Conservation (phyloP, 805 yeast genomes). For the Schwanniomyces vanrijiae region DNA sequence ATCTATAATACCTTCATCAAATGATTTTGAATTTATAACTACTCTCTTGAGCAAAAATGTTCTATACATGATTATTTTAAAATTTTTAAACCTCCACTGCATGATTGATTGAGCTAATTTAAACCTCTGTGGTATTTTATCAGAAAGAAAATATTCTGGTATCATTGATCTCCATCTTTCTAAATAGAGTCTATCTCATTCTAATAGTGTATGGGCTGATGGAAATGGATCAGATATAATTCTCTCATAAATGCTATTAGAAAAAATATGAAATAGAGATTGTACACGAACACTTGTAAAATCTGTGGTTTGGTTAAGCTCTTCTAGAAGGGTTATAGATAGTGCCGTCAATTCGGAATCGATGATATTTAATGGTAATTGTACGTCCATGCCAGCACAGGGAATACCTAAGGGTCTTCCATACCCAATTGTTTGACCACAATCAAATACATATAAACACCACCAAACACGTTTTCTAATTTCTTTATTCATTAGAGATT, state of each 20-base stretch:
- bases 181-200: conserved; percentile 13
- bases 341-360: conserved; percentile 9
- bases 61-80: conserved; percentile 17
- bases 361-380: conserved; percentile 11
- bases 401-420: conserved; percentile 15
- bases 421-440: conserved; percentile 14
- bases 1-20: conserved; percentile 1
- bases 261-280: conserved; percentile 14
- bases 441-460: conserved; percentile 14
- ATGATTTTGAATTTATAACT: conserved; percentile 5
- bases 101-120: conserved; percentile 14
- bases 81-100: conserved; percentile 14
- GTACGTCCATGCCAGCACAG: conserved; percentile 16
- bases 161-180: conserved; percentile 12
- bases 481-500: conserved; percentile 9
- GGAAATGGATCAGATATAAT: conserved; percentile 17
- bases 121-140: conserved; percentile 6
- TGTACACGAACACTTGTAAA: conserved; percentile 16
- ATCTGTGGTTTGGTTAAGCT: conserved; percentile 10
- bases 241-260: conserved; percentile 16
- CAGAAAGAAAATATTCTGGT: conserved; percentile 12
- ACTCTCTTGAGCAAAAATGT: conserved; percentile 14
- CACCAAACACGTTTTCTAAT: conserved; percentile 13
- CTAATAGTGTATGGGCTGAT: conserved; percentile 9
- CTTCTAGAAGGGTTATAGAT: conserved; percentile 5